Evolutionary conservation across 2,329 filamentous ascomycete species (phyloP), one percentile per base, ranked within the genome.

Genomic region (Cladosporium sp.): DNA sequence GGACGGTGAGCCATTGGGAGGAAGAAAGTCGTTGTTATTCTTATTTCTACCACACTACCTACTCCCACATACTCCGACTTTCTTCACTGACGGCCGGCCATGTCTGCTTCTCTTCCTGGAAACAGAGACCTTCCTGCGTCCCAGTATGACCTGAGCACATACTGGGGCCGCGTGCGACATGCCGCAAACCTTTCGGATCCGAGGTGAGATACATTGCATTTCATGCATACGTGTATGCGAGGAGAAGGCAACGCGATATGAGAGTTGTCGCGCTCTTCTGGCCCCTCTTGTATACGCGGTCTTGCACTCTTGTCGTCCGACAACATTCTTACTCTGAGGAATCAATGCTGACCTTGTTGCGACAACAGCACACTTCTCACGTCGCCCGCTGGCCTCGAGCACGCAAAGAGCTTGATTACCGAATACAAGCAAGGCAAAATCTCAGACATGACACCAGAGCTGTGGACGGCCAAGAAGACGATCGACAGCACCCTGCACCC

Each of bases 381-480:
- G 43, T 88, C 89, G 43, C 76, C 78, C 29, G 71, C 82, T 18
- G 88, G 89, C 38, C 83, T 99, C 58, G 89, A 96, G 64, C 75
- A 87, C 74, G 90, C 93, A 52, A 97, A 96, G 75, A 72, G 76
- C 55, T 76, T 95, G 61, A 79, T 99, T 54, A 79, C 86, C 11
- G 79, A 84, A 36, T 99, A 96, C 75, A 97, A 96, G 78, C 83
- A 84, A 64, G 91, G 90, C 59, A 82, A 88, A 70, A 75, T 88
- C 54, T 73, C 79, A 60, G 73, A 82, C 48, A 96, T 97, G 89
- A 95, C 85, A 15, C 85, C 89, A 1, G 88, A 96, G 63, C 74
- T 99, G 61, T 99, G 93, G 93, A 77, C 81, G 56, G 93, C 93
- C 39, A 99, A 99, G 80, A 96, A 96, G 78, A 84, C 96, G 58